Evolutionary conservation across 2,329 filamentous ascomycete genomes (phyloP).

Genomic region (Nannizziopsis arthrosporioides): DNA sequence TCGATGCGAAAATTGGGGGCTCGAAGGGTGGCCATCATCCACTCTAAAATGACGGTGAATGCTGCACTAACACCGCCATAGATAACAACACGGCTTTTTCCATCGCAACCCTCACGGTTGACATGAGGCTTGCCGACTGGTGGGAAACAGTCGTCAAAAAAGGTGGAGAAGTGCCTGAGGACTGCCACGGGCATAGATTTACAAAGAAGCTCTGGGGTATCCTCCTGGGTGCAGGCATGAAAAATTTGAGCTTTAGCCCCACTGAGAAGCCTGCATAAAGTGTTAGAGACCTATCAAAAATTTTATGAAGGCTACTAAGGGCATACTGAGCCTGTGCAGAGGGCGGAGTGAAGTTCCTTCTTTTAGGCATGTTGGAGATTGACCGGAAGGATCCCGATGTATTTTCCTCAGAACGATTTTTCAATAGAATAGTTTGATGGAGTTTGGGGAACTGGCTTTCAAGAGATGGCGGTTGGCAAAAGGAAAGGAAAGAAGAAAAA

Average conservation of each 20-base stretch:
- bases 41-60: conserved; percentile 10
- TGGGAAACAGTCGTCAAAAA: conserved; percentile 13
- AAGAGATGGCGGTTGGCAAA: no score
- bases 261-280: conserved; percentile 8
- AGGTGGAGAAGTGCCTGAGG: conserved; percentile 12
- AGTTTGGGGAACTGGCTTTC: no score
- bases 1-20: conserved; percentile 9
- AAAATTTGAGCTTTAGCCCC: conserved; percentile 11
- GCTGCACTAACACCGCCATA: conserved; percentile 12
- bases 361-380: not conserved
- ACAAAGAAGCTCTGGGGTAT: conserved; percentile 8
- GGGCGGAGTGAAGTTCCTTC: not conserved
- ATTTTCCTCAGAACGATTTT: not conserved
- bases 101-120: conserved; percentile 13
- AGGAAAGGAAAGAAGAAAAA: no score
- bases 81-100: conserved; percentile 9
- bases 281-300: not conserved
- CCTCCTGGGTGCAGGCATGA: conserved; percentile 7
- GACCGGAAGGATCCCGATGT: not conserved
- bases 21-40: conserved; percentile 14
- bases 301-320: not conserved
- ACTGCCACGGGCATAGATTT: conserved; percentile 11
- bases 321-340: conserved; percentile 3
- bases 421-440: no score
- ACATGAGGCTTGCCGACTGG: conserved; percentile 1